These are phyloP conservation scores for Gonium pectorale DNA, from an alignment of 139 green algal genomes.

Conservation along the genomic window DNA sequence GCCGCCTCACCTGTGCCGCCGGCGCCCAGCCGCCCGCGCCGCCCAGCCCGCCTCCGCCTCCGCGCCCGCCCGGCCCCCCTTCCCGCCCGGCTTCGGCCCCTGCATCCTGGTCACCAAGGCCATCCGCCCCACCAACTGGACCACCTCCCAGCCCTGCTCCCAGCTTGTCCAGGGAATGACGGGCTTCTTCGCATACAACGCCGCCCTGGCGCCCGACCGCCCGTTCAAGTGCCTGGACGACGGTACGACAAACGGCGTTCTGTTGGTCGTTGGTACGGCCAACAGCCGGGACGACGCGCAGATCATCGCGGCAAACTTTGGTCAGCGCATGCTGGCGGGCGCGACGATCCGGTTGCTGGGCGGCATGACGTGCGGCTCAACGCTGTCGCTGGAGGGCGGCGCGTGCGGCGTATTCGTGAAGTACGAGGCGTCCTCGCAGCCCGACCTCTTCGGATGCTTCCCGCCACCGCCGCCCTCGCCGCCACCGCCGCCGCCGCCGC, in stretches of 20 bases:
- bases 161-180: background rate
- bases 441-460: constrained; percentile 13
- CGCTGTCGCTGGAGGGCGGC: background rate
- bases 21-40: background rate
- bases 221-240: constrained; percentile 19
- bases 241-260: constrained; percentile 20
- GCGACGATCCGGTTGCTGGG: constrained; percentile 5
- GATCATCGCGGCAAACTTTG: background rate
- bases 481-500: background rate
- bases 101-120: constrained; percentile 33
- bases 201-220: background rate
- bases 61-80: constrained; percentile 20
- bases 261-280: constrained; percentile 41
- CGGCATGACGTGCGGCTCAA: constrained; percentile 22
- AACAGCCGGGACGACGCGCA: background rate
- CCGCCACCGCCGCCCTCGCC: background rate
- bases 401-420: background rate
- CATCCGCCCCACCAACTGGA: constrained; percentile 28
- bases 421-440: background rate
- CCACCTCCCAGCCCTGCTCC: background rate
- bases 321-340: background rate
- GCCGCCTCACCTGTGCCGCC: no score
- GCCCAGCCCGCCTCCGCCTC: constrained; percentile 9
- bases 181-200: constrained; percentile 4
- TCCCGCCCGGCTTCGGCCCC: constrained; percentile 32